Evolutionary conservation across 2,329 filamentous ascomycete species (phyloP), one percentile per base, ranked within the genome.

Genomic region (Neofusicoccum sp.): DNA sequence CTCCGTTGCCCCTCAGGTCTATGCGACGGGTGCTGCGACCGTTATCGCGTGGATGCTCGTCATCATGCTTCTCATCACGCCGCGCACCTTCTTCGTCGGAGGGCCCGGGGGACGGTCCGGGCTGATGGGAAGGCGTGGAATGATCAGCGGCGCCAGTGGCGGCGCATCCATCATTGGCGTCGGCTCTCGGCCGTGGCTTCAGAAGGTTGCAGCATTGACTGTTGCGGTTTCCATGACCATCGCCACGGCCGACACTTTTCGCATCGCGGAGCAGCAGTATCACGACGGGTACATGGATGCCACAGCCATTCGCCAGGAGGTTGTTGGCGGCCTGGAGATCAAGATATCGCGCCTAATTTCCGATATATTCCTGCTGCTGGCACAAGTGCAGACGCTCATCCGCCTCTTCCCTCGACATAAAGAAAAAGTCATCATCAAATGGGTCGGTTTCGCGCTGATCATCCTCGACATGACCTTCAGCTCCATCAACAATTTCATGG

Each of bases 381-480:
- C 95, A 1, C 95, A 99, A 76, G 93, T 96, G 1, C 95, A 99
- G 78, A 99, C 95, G 0, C 78, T 99, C 61, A 98, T 98, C 67
- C 89, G 95, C 58, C 82, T 99, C 1, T 99, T 99, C 68, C 95
- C 95, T 6, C 90, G 95, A 34, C 93, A 98, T 71, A 90, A 96
- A 70, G 95, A 99, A 77, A 98, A 98, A 77, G 88, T 98, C 57
- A 90, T 98, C 66, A 99, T 99, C 78, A 98, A 98, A 78, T 99
- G 93, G 93, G 91, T 93, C 14, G 95, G 93, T 1, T 97, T 98
- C 71, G 92, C 89, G 3, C 84, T 99, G 61, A 97, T 99, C 69
- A 85, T 91, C 0, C 83, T 97, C 62, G 93, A 98, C 72, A 88
- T 93, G 44, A 86, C 93, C 9, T 99, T 99, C 74, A 93, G 89